Conservation (phyloP, 1,284 basidiomycete genomes). For the Fereydounia khargensis region DNA sequence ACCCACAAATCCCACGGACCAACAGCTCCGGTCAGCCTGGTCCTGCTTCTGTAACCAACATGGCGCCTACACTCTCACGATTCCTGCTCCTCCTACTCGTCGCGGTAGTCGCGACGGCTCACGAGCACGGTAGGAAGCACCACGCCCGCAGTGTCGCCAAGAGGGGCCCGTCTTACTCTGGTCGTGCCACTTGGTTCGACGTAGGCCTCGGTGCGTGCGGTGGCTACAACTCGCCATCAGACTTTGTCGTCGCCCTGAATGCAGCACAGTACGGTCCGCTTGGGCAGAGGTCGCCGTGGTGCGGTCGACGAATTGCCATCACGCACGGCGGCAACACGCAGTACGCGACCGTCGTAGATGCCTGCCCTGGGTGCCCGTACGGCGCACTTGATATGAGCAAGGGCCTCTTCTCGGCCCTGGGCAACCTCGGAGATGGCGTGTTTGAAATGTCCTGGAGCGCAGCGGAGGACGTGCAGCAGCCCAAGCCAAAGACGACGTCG, state of each 20-base stretch:
- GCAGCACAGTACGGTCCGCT: constrained; percentile 28
- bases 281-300: constrained; percentile 51
- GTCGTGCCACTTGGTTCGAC: constrained; percentile 28
- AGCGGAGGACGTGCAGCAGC: not conserved
- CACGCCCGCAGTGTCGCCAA: too few species aligned
- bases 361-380: constrained; percentile 70
- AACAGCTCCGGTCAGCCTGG: too few species aligned
- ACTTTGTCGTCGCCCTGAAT: constrained; percentile 33
- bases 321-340: constrained; percentile 60
- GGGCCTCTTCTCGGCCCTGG: constrained; percentile 65
- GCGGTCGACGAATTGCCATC: constrained; percentile 69
- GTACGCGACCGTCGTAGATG: constrained; percentile 67
- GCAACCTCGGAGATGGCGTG: constrained; percentile 21
- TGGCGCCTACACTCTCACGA: too few species aligned
- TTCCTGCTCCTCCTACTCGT: too few species aligned
- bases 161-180: constrained; percentile 12
- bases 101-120: too few species aligned
- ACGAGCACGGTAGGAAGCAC: too few species aligned
- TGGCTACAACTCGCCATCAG: constrained; percentile 12
- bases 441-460: constrained; percentile 42
- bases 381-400: constrained; percentile 75
- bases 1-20: too few species aligned
- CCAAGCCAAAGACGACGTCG: not conserved
- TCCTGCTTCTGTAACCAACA: too few species aligned
- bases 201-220: constrained; percentile 35